phyloP scores from a whole-genome alignment of 345 rosid species.

The Cardamine occulta region DNA sequence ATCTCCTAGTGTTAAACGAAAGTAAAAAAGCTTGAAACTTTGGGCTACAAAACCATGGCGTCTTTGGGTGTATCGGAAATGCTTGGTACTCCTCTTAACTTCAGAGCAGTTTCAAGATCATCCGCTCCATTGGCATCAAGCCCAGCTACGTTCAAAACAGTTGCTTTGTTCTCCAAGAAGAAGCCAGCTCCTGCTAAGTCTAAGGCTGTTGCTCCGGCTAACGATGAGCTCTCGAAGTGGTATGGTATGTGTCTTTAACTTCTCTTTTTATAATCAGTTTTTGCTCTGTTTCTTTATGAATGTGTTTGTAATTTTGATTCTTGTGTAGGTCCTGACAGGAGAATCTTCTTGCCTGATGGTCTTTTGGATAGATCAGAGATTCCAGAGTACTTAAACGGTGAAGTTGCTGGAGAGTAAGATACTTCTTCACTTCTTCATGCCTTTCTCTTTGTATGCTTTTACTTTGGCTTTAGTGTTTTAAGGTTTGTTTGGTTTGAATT shows the following conservation, averaged over 20 bases:
- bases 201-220: slow-evolving; percentile 50
- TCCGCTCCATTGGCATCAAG: slow-evolving; percentile 61
- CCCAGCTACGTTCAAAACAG: slow-evolving; percentile 67
- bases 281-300: slow-evolving; percentile 7
- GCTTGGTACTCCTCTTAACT: slow-evolving; percentile 77
- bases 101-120: slow-evolving; percentile 53
- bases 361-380: slow-evolving; percentile 92
- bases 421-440: slow-evolving; percentile 9
- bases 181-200: slow-evolving; percentile 72
- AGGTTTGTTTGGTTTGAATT: slow-evolving; percentile 19
- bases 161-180: slow-evolving; percentile 87
- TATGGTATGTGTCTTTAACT: slow-evolving; percentile 63
- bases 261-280: not conserved
- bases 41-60: slow-evolving; percentile 44
- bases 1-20: slow-evolving; percentile 19
- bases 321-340: slow-evolving; percentile 87
- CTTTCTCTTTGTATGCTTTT: not conserved
- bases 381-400: slow-evolving; percentile 95
- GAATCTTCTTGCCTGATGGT: slow-evolving; percentile 94
- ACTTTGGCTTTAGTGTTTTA: not conserved
- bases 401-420: slow-evolving; percentile 80
- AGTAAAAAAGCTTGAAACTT: slow-evolving; percentile 37
- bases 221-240: slow-evolving; percentile 98
- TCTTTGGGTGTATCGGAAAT: slow-evolving; percentile 86
- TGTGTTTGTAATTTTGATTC: slow-evolving; percentile 12